These are phyloP conservation scores for Reticulascus tulasneorum DNA, from an alignment of 2,329 filamentous ascomycete species.

Conservation along the genomic window DNA sequence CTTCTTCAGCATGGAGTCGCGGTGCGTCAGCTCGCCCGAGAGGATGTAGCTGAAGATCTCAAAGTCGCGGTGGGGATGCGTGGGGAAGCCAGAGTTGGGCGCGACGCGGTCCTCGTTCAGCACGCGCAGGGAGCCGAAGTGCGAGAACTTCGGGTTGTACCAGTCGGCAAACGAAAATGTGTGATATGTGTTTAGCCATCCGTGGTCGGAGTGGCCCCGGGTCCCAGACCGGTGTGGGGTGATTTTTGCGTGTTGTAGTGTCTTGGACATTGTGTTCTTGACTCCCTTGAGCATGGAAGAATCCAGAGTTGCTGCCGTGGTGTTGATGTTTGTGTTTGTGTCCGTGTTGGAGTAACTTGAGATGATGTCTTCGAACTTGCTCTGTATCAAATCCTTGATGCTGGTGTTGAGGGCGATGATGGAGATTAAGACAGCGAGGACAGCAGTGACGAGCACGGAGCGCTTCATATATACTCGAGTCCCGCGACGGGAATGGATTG, in stretches of 20 bases:
- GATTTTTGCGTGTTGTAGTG: conserved; percentile 66
- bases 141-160: conserved; percentile 62
- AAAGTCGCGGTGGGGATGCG: conserved; percentile 80
- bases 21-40: conserved; percentile 81
- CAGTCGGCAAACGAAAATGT: conserved; percentile 77
- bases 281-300: conserved; percentile 28
- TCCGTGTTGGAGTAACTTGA: conserved; percentile 17
- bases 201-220: conserved; percentile 75
- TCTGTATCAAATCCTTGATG: too few relatives aligned
- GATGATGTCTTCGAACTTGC: conserved; percentile 18
- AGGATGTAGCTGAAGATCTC: conserved; percentile 89
- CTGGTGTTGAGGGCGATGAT: conserved; percentile 27
- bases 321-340: conserved; percentile 11
- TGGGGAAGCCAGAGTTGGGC: conserved; percentile 72
- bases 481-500: background rate
- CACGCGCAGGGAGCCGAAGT: conserved; percentile 75
- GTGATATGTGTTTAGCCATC: conserved; percentile 85
- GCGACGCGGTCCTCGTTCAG: conserved; percentile 86
- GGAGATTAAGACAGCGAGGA: conserved; percentile 33
- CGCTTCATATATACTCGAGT: conserved; percentile 34
- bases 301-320: conserved; percentile 6
- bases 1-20: conserved; percentile 78
- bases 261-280: conserved; percentile 56
- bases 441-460: conserved; percentile 24
- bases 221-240: conserved; percentile 66